phyloP scores from a whole-genome alignment of 371 early-diverging fungal genomes.

The Mortierella polycephala region DNA sequence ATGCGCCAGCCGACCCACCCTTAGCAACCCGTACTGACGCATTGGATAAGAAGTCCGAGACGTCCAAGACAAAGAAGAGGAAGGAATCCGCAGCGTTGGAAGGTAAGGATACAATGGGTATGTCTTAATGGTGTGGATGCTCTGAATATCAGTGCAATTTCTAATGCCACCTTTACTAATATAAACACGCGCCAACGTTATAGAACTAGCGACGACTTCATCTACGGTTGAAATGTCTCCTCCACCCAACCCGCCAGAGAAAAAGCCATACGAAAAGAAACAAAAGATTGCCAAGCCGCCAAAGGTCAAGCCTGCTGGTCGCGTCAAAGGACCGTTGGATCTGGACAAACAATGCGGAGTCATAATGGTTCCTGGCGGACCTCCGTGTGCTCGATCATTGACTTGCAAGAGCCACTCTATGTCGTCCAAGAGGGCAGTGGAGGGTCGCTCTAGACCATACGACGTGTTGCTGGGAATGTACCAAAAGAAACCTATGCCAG shows the following conservation, averaged over 20 bases:
- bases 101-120: conserved; percentile 14
- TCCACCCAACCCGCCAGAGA: conserved; percentile 37
- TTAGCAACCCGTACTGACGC: conserved; percentile 33
- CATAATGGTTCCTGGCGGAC: conserved; percentile 62
- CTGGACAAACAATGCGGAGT: conserved; percentile 89
- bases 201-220: conserved; percentile 34
- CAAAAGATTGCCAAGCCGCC: conserved; percentile 67
- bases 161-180: background rate
- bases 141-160: background rate
- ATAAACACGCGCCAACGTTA: background rate
- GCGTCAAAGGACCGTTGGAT: conserved; percentile 69
- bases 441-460: conserved; percentile 79
- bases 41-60: conserved; percentile 38
- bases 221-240: conserved; percentile 44
- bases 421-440: conserved; percentile 83
- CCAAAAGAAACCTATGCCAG: conserved; percentile 70
- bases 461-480: conserved; percentile 77
- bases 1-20: conserved; percentile 13
- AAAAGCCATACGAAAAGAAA: conserved; percentile 65
- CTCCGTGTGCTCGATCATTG: conserved; percentile 79
- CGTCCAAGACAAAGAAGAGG: conserved; percentile 41
- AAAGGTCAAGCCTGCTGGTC: conserved; percentile 58
- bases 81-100: conserved; percentile 40
- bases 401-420: conserved; percentile 90
- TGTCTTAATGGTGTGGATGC: no score